Conservation (phyloP, 2,329 filamentous ascomycete species). For the Fusarium floridanum region DNA sequence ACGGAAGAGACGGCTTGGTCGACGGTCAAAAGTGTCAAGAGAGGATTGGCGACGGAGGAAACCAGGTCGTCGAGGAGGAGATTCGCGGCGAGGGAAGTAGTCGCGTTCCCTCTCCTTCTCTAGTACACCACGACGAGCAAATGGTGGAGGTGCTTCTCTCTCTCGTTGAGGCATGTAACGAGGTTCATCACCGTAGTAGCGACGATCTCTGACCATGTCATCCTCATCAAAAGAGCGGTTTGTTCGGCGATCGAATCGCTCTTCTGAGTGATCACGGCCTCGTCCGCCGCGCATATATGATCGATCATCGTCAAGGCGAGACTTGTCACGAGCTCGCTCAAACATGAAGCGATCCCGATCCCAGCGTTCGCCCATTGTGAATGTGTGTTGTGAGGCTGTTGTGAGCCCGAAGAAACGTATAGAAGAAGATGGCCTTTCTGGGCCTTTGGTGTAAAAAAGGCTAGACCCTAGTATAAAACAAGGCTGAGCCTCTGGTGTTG, state of each 20-base stretch:
- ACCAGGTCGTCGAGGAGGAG: conserved; percentile 71
- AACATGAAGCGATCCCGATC: conserved; percentile 65
- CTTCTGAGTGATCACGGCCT: conserved; percentile 61
- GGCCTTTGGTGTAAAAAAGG: not conserved
- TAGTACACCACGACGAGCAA: conserved; percentile 68
- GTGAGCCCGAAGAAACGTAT: conserved; percentile 25
- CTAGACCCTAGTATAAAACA: not conserved
- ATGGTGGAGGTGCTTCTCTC: conserved; percentile 52
- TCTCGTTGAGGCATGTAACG: conserved; percentile 53
- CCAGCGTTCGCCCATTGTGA: conserved; percentile 59
- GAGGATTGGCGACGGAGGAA: conserved; percentile 87
- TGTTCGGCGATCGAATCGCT: conserved; percentile 61
- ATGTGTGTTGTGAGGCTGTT: conserved; percentile 21
- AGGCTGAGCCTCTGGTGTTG: conserved; percentile 11
- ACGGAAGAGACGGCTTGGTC: conserved; percentile 57
- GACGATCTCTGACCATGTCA: conserved; percentile 61
- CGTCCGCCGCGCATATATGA: conserved; percentile 54
- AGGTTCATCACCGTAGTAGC: conserved; percentile 68
- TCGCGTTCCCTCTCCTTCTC: conserved; percentile 71
- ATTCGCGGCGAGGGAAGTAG: conserved; percentile 54
- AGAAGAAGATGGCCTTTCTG: not conserved
- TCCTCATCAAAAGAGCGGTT: conserved; percentile 63
- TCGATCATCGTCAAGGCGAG: conserved; percentile 69
- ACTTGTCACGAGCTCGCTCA: conserved; percentile 56
- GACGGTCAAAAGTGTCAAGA: conserved; percentile 89